These are phyloP conservation scores for Excoecaria agallocha DNA, from an alignment of 345 rosid genomes.

Conservation along the genomic window DNA sequence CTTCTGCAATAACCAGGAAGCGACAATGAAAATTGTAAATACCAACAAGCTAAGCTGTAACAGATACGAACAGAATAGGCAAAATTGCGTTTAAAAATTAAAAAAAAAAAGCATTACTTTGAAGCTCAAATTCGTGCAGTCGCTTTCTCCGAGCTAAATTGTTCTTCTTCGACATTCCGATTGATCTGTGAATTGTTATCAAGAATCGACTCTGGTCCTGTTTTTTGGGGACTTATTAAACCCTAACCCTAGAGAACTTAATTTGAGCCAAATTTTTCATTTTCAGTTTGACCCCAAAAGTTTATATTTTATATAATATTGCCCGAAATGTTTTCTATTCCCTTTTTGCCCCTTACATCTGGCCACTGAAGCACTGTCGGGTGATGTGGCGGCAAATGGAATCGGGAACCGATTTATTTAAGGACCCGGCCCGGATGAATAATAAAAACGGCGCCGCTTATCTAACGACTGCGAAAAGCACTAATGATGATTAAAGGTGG, in stretches of 20 bases:
- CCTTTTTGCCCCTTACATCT: not conserved
- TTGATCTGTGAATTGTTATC: not conserved
- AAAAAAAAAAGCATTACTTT: constrained; percentile 35
- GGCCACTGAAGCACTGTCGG: no score
- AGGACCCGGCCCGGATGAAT: not conserved
- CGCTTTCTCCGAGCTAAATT: constrained; percentile 68
- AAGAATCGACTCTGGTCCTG: not conserved
- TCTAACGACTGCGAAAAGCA: not conserved
- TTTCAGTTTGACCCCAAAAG: not conserved
- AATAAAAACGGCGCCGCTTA: constrained; percentile 17
- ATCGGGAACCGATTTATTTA: not conserved
- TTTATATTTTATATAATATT: not conserved
- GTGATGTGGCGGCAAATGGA: not conserved
- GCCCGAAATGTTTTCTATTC: constrained; percentile 5
- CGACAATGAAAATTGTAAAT: not conserved
- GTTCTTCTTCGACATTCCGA: constrained; percentile 96
- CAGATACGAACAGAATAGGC: not conserved
- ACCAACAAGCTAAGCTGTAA: not conserved
- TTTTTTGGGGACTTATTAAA: not conserved
- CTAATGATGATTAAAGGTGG: constrained; percentile 8
- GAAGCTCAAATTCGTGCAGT: constrained; percentile 83
- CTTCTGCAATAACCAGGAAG: constrained; percentile 41
- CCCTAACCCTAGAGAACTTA: constrained; percentile 21
- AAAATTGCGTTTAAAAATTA: not conserved
- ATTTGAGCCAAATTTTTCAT: not conserved